Base-by-base conservation (phyloP, 768 basidiomycete genomes). In the Boletales sp. region DNA sequence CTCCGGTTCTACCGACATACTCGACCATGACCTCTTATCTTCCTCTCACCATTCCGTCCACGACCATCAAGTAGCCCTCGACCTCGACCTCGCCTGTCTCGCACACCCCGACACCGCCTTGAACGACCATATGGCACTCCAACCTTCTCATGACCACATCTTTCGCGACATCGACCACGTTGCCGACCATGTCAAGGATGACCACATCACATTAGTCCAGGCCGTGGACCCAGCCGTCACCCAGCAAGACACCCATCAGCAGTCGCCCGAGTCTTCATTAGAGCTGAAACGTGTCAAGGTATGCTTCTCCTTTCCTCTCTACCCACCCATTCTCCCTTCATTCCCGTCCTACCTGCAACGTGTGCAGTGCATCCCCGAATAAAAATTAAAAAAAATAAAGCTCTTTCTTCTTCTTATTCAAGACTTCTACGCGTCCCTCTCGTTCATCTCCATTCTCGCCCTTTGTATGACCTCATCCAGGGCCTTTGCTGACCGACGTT, bases 231-330 rank as follows among this genome's bases (percentile, higher is more conserved):
- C 67, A 13, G 68, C 68, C 45, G 72, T 69, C 47, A 66, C 63
- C 30, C 64, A 67, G 36, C 84, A 86, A 57, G 85, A 85, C 47
- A 66, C 73, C 24, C 79, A 79, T 59, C 83, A 83, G 40, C 86
- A 79, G 75, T 66, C 78, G 53, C 70, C 79, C 7, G 86, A 87
- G 50, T 72, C 75, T 45, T 83, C 86, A 59, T 80, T 84, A 61
- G 87, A 88, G 58, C 72, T 87, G 64, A 90, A 90, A 75, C 88
- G 88, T 80, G 87, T 90, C 72, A 90, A 87, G 79, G 86, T 84
- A 65, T 59, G 81, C 61, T 55, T 56, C 63, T 61, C 60, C 51
- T 55, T 54, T 51, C 42, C 45, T 58, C 41, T 44, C 50, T 39
- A 56, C 51, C 56, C 43, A 54, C 36, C 43, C 60, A 47, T 52